These are phyloP conservation scores for Edaphochlamys debaryana DNA, from an alignment of 139 green algal species.

Conservation along the genomic window DNA sequence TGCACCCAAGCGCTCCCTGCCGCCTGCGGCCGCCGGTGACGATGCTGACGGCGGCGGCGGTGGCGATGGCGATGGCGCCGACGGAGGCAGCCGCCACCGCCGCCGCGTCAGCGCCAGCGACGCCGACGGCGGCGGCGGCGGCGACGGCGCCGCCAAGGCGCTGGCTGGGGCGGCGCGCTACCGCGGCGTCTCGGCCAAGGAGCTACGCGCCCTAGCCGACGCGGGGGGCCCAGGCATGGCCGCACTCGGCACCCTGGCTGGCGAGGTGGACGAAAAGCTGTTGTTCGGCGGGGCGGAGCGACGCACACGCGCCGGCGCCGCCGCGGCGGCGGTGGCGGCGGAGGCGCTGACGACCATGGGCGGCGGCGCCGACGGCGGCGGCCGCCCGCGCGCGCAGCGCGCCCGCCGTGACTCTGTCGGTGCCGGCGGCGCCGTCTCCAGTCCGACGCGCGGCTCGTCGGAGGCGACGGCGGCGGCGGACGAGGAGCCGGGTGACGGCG, in stretches of 20 bases:
- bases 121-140: not conserved
- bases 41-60: not conserved
- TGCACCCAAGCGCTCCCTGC: not conserved
- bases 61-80: too few species aligned
- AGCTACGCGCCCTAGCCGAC: slow-evolving; percentile 10
- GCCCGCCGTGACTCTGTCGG: too few species aligned
- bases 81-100: too few species aligned
- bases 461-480: too few species aligned
- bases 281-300: not conserved
- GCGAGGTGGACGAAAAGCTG: not conserved
- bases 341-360: slow-evolving; percentile 16
- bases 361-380: not conserved
- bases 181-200: slow-evolving; percentile 25
- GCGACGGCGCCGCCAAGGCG: not conserved
- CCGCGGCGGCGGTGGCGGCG: slow-evolving; percentile 21
- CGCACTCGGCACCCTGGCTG: not conserved
- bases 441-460: too few species aligned
- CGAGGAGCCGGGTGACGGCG: too few species aligned
- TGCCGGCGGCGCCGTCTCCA: too few species aligned
- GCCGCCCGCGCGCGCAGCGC: not conserved
- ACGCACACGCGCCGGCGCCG: slow-evolving; percentile 7
- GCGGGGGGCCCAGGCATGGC: not conserved
- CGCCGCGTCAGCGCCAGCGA: not conserved
- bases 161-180: not conserved
- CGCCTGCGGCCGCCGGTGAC: not conserved